Evolutionary conservation across 805 yeast genomes (phyloP), one percentile per base, ranked within the genome.

Genomic region (Schizosaccharomyces lindneri): DNA sequence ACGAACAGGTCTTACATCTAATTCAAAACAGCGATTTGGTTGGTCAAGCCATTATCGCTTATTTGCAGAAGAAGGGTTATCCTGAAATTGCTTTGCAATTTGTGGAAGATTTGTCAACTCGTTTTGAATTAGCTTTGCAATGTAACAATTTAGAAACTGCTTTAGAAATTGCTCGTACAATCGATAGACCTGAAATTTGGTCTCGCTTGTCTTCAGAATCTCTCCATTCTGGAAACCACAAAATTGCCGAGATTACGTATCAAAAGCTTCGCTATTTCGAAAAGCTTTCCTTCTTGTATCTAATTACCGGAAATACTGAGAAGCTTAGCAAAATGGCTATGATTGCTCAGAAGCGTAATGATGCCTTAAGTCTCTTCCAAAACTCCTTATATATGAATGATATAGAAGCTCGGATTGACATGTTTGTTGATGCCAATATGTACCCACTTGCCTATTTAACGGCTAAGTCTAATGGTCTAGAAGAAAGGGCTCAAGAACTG

Each of bases 61-160:
- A 90, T 71, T 78, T 93, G 68, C 95, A 93, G 72, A 84, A 89
- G 75, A 81, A 87, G 70, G 99, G 98, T 1, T 90, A 84, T 71
- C 97, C 98, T 32, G 99, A 93, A 63, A 83, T 93, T 72, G 98
- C 99, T 2, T 78, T 93, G 64, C 97, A 90, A 72, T 94, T 93
- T 70, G 98, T 93, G 62, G 85, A 88, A 73, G 98, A 93, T 71
- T 84, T 97, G 5, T 95, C 89, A 71, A 87, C 97, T 55, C 81
- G 95, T 72, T 90, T 93, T 68, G 98, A 93, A 67, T 78, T 93
- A 67, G 97, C 98, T 29, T 77, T 93, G 64, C 97, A 93, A 74
- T 86, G 95, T 70, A 90, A 95, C 66, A 86, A 90, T 71, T 77
- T 93, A 66, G 78, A 77, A 15, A 85, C 85, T 65, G 99, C 97